Conservation (phyloP, 352 stramenopile species). For the Blastocystis sp. region DNA sequence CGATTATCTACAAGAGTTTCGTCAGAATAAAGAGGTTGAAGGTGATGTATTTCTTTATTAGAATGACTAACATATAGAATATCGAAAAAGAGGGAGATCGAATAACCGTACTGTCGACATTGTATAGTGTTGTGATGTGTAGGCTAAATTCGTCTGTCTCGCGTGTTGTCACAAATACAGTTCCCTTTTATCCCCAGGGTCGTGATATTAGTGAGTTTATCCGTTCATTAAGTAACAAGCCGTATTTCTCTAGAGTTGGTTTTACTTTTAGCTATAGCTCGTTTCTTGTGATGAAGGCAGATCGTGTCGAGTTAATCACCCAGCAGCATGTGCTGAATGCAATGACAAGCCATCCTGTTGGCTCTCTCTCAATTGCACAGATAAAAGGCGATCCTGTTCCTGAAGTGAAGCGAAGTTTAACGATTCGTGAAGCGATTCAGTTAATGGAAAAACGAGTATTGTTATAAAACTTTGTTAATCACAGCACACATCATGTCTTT, state of each 20-base stretch:
- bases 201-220: background rate
- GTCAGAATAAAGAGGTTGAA: background rate
- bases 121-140: background rate
- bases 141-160: slow-evolving; percentile 10
- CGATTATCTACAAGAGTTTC: background rate
- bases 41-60: background rate
- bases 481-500: background rate
- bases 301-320: slow-evolving; percentile 42
- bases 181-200: background rate
- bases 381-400: background rate
- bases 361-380: background rate
- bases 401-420: background rate
- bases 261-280: background rate
- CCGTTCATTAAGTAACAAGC: background rate
- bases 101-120: background rate
- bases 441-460: background rate
- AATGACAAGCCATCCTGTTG: background rate
- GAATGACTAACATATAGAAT: background rate
- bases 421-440: slow-evolving; percentile 29
- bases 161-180: background rate
- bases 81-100: background rate
- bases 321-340: slow-evolving; percentile 4
- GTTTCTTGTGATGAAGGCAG: slow-evolving; percentile 18
- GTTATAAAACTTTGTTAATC: background rate
- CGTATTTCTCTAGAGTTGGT: background rate